Conservation (phyloP, 2,329 filamentous ascomycete genomes). For the Cladophialophora carrionii region DNA sequence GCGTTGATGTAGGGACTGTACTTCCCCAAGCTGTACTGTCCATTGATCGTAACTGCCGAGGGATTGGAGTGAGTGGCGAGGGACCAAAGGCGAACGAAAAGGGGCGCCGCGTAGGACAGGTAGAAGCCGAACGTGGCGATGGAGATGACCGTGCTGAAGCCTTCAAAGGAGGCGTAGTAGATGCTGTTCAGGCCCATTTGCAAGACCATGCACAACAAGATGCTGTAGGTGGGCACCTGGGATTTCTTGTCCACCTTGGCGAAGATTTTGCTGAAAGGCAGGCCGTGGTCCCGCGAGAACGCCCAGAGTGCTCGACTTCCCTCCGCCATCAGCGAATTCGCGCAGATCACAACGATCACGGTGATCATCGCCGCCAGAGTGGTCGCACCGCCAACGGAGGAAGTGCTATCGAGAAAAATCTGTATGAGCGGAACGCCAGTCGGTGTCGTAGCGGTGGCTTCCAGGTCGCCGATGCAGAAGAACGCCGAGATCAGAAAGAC, state of each 20-base stretch:
- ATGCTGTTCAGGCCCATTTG: constrained; percentile 60
- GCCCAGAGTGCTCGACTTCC: constrained; percentile 32
- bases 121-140: constrained; percentile 64
- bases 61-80: constrained; percentile 51
- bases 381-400: constrained; percentile 51
- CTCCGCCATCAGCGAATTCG: constrained; percentile 41
- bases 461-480: constrained; percentile 58
- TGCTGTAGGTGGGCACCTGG: constrained; percentile 52
- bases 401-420: constrained; percentile 56
- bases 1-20: constrained; percentile 53
- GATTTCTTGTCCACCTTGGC: constrained; percentile 47
- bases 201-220: constrained; percentile 56
- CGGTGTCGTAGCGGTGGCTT: constrained; percentile 49
- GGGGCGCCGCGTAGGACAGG: constrained; percentile 61
- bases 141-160: constrained; percentile 60
- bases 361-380: constrained; percentile 53
- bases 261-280: constrained; percentile 51
- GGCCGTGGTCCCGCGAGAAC: constrained; percentile 56
- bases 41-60: constrained; percentile 45
- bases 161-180: constrained; percentile 59
- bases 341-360: constrained; percentile 53
- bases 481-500: constrained; percentile 55
- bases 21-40: constrained; percentile 49
- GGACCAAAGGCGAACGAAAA: constrained; percentile 56
- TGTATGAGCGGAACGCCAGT: constrained; percentile 59